Evolutionary conservation across 148 eudicot genomes (phyloP).

Genomic region (Nepenthes mirabilis): DNA sequence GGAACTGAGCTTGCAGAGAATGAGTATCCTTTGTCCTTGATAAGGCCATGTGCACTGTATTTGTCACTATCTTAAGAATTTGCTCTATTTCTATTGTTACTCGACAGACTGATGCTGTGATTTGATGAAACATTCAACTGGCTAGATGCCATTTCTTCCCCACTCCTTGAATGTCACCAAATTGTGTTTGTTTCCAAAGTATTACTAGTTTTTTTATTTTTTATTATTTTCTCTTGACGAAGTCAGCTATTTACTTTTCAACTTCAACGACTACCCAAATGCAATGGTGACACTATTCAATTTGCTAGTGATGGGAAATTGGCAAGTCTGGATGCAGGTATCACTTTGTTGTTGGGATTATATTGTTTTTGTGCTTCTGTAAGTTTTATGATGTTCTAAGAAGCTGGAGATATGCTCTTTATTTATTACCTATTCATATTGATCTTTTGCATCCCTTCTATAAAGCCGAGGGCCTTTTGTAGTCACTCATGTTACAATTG

Average conservation of each 20-base stretch:
- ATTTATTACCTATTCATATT: too few relatives aligned
- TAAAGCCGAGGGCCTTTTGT: too few relatives aligned
- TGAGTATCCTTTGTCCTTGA: conserved; percentile 63
- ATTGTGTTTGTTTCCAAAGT: not conserved
- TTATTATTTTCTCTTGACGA: conserved; percentile 33
- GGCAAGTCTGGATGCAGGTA: conserved; percentile 99
- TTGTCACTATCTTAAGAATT: not conserved
- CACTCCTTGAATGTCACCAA: too few relatives aligned
- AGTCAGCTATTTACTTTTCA: conserved; percentile 75
- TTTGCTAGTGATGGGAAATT: conserved; percentile 79
- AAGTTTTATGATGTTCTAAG: not conserved
- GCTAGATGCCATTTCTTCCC: not conserved
- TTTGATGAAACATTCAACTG: not conserved
- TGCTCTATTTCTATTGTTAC: not conserved
- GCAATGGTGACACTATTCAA: conserved; percentile 98
- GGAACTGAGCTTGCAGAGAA: conserved; percentile 63
- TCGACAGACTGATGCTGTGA: too few relatives aligned
- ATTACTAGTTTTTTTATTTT: conserved; percentile 1
- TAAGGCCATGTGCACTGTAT: conserved; percentile 2
- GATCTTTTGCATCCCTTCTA: too few relatives aligned
- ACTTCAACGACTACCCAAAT: conserved; percentile 95
- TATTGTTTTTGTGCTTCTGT: conserved; percentile 1
- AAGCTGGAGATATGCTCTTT: not conserved
- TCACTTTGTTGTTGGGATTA: not conserved
- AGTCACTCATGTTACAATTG: too few relatives aligned